phyloP scores from a whole-genome alignment of 2,329 filamentous ascomycete species.

The Hawksworthiomyces lignivorus region DNA sequence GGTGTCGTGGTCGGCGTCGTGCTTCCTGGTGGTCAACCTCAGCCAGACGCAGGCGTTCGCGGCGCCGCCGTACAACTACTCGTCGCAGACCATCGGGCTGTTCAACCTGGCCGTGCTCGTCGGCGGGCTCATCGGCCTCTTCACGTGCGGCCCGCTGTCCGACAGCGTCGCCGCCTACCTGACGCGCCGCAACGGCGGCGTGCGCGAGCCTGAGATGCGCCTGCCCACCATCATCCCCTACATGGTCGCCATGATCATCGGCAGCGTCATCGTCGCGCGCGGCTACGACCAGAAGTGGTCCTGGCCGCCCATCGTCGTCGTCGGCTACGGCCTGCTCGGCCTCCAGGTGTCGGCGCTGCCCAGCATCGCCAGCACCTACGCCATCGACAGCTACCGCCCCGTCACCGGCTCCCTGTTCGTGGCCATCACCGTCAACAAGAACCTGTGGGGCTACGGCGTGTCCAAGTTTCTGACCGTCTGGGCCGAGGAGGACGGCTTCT shows the following conservation, averaged over 20 bases:
- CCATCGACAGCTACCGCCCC: conserved; percentile 58
- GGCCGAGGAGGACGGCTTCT: conserved; percentile 19
- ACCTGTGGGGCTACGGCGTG: conserved; percentile 23
- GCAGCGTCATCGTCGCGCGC: conserved; percentile 35
- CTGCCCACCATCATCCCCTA: conserved; percentile 37
- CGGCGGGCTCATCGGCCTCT: conserved; percentile 33
- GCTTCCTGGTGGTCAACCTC: conserved; percentile 51
- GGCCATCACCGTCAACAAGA: conserved; percentile 22
- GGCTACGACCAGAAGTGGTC: conserved; percentile 40
- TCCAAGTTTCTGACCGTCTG: conserved; percentile 22
- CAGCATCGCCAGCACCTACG: conserved; percentile 50
- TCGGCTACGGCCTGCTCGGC: conserved; percentile 34
- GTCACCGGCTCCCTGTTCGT: conserved; percentile 39
- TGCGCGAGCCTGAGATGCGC: conserved; percentile 42
- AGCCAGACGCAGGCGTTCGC: conserved; percentile 39
- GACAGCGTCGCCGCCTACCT: conserved; percentile 33
- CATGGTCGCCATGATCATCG: conserved; percentile 36
- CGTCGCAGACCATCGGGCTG: conserved; percentile 34
- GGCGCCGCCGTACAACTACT: conserved; percentile 36
- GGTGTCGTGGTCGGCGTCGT: conserved; percentile 39
- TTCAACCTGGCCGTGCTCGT: conserved; percentile 39
- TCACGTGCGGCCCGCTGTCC: conserved; percentile 34
- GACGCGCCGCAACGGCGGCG: conserved; percentile 34
- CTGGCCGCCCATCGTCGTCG: conserved; percentile 39
- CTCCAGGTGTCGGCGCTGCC: conserved; percentile 41